Evolutionary conservation across 306 rosid species (phyloP).

Genomic region (Prunus dulcis): DNA sequence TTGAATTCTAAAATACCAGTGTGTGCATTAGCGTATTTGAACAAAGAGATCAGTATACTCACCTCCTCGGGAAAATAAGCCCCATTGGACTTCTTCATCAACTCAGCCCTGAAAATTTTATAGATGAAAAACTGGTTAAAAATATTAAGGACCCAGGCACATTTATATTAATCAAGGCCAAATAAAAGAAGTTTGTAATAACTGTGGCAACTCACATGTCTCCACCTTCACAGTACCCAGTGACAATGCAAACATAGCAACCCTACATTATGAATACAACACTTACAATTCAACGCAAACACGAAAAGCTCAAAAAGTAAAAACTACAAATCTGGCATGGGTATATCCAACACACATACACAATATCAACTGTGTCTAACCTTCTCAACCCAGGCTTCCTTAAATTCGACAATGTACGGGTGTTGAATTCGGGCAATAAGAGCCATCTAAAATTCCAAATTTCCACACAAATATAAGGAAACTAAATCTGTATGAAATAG

Average conservation of each 20-base stretch:
- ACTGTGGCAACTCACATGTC: conserved; percentile 79
- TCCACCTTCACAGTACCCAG: conserved; percentile 99
- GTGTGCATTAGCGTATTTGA: neutral
- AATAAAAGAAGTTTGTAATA: neutral
- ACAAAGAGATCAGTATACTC: conserved; percentile 26
- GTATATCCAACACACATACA: neutral
- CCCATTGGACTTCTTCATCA: conserved; percentile 88
- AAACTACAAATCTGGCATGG: neutral
- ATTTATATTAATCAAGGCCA: neutral
- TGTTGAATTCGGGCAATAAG: conserved; percentile 93
- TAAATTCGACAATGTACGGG: conserved; percentile 90
- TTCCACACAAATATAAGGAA: neutral
- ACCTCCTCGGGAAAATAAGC: conserved; percentile 91
- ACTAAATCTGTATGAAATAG: conserved; percentile 18
- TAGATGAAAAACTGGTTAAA: conserved; percentile 12
- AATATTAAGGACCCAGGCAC: neutral
- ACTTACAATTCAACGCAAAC: conserved; percentile 22
- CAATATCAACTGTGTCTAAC: conserved; percentile 35
- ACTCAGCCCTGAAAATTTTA: conserved; percentile 69
- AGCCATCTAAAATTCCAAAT: conserved; percentile 71
- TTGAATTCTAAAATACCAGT: neutral
- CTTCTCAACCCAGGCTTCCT: conserved; percentile 99
- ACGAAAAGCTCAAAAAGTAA: neutral
- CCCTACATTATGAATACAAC: conserved; percentile 62
- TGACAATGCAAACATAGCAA: conserved; percentile 98